Conservation (phyloP, 139 green algal species). For the Coelastrella sp. region DNA sequence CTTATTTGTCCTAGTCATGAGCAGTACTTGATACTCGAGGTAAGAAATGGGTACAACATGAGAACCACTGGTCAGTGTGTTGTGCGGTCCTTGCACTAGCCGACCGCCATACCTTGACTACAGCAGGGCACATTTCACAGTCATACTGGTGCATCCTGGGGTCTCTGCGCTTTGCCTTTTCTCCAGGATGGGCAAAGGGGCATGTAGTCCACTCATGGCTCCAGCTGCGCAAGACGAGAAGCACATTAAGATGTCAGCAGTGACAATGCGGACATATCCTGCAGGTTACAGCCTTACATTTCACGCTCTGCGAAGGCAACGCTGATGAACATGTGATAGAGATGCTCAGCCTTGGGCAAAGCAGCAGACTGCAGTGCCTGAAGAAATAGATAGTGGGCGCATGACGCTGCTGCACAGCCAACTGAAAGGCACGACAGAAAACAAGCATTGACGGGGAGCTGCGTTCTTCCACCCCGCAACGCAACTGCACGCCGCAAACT, state of each 20-base stretch:
- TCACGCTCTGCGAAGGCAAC: not conserved
- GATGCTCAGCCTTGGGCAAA: too few species aligned
- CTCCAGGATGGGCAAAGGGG: conserved; percentile 62
- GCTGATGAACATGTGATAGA: not conserved
- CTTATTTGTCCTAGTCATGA: not conserved
- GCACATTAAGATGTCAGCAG: not conserved
- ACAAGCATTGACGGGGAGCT: too few species aligned
- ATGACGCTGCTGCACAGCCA: too few species aligned
- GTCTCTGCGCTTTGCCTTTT: conserved; percentile 87
- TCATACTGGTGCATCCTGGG: conserved; percentile 77
- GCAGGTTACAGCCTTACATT: not conserved
- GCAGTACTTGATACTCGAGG: not conserved
- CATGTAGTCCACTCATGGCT: conserved; percentile 55
- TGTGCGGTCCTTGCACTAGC: not conserved
- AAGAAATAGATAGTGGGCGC: too few species aligned
- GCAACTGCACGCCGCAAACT: too few species aligned
- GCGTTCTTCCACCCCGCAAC: too few species aligned
- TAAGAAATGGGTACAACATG: not conserved
- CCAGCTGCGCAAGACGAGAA: not conserved
- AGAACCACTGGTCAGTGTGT: not conserved
- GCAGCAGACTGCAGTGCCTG: too few species aligned
- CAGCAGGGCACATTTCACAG: conserved; percentile 80
- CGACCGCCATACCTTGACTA: conserved; percentile 71
- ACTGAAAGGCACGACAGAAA: too few species aligned
- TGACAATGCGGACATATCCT: not conserved